Conservation (phyloP, 768 basidiomycete genomes). For the Psilocybe cubensis region DNA sequence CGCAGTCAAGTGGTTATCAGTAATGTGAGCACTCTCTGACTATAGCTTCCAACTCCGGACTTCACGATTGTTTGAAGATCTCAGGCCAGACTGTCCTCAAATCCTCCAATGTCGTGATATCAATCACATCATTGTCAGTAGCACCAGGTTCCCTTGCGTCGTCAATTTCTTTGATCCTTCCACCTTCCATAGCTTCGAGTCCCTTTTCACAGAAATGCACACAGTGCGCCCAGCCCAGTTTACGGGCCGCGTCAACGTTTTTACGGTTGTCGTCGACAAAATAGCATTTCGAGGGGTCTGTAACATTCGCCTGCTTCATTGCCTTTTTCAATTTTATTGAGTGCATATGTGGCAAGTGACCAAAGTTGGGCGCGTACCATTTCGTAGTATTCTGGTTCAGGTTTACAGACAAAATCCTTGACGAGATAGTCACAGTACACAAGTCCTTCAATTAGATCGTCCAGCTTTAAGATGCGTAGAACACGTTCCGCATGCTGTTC, state of each 20-base stretch:
- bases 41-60: not conserved
- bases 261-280: slow-evolving; percentile 79
- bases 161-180: slow-evolving; percentile 52
- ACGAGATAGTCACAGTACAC: slow-evolving; percentile 79
- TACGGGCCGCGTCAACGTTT: slow-evolving; percentile 70
- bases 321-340: slow-evolving; percentile 48
- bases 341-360: not conserved
- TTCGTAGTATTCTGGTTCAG: slow-evolving; percentile 72
- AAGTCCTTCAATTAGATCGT: slow-evolving; percentile 75
- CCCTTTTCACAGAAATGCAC: slow-evolving; percentile 80
- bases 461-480: slow-evolving; percentile 69
- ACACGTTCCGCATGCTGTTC: slow-evolving; percentile 81
- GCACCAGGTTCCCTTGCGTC: slow-evolving; percentile 38
- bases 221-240: slow-evolving; percentile 71
- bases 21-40: not conserved
- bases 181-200: slow-evolving; percentile 65
- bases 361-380: slow-evolving; percentile 41
- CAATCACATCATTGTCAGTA: slow-evolving; percentile 47
- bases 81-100: slow-evolving; percentile 76
- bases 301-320: slow-evolving; percentile 59
- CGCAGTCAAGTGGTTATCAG: not conserved
- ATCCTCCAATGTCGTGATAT: slow-evolving; percentile 64
- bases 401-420: slow-evolving; percentile 77
- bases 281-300: slow-evolving; percentile 71
- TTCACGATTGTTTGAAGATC: slow-evolving; percentile 51